phyloP scores from a whole-genome alignment of 2,329 filamentous ascomycete species.

The Xenosphaeropsis pyriputrescens region DNA sequence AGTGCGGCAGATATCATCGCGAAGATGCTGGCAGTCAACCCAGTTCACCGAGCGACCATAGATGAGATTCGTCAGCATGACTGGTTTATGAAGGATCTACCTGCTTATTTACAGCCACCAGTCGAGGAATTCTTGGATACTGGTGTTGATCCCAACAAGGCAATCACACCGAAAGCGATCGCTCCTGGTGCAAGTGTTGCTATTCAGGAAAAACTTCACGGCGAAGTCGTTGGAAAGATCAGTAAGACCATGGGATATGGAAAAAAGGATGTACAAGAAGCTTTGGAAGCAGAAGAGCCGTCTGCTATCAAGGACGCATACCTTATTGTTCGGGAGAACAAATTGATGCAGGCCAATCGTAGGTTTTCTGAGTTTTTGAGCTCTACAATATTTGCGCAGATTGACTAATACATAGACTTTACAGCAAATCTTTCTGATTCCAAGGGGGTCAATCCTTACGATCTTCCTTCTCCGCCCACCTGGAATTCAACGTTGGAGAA shows the following conservation, averaged over 20 bases:
- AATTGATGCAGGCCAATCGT: constrained; percentile 92
- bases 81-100: constrained; percentile 84
- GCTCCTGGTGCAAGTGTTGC: constrained; percentile 64
- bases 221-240: constrained; percentile 86
- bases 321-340: constrained; percentile 93
- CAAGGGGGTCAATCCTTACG: constrained; percentile 34
- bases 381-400: no score
- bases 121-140: constrained; percentile 88
- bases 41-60: constrained; percentile 86
- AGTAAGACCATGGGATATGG: constrained; percentile 98
- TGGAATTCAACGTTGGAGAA: constrained; percentile 22
- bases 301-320: constrained; percentile 99
- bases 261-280: constrained; percentile 88
- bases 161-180: constrained; percentile 71
- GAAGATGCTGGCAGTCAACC: constrained; percentile 90
- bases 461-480: constrained; percentile 38
- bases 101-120: constrained; percentile 73
- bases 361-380: constrained; percentile 25
- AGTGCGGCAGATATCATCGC: constrained; percentile 75
- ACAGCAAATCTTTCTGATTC: constrained; percentile 37
- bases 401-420: constrained; percentile 4
- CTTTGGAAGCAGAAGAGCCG: constrained; percentile 78
- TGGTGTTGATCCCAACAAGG: constrained; percentile 83
- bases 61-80: constrained; percentile 84
- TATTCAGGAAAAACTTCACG: constrained; percentile 79